Evolutionary conservation across 495 filamentous ascomycete species (phyloP), one percentile per base, ranked within the genome.

Genomic region (Sporormia fimetaria): DNA sequence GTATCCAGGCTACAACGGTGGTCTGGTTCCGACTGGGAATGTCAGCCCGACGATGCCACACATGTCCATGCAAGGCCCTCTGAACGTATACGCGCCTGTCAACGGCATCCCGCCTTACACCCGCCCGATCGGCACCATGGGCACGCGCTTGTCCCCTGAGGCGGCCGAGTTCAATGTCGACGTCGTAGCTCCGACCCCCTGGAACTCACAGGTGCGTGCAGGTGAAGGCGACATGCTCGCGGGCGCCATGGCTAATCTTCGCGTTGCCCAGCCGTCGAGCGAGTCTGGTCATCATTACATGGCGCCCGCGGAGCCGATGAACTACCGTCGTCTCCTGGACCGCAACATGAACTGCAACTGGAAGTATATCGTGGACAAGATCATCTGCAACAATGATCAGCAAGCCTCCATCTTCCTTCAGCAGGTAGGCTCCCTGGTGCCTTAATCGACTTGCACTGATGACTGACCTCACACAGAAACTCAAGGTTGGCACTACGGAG

Each of bases 281-380:
- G 44, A 53, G 17, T 40, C 44, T 10, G 33, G 45, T 23, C 21
- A 33, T 16, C 41, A 83, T 0, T 95, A 90, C 54, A 59, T 96
- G 16, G 78, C 85, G 6, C 78, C 88, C 0, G 78, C 79, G 15
- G 92, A 96, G 59, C 92, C 90, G n/a, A 70, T 95, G 30, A 98
- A 98, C 58, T 98, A 98, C 47, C 83, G 92, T 35, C 85, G 86
- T 33, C 73, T 98, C 6, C 78, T 96, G 24, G 90, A 98, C 57
- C 88, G 90, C 51, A 94, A 86, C 52, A 83, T 94, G 53, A 93
- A 80, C 42, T 95, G 87, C 68, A 90, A 96, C 63, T 98, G 92
- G 90, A 94, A 87, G 63, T 94, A 94, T 56, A 96, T 98, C 49
- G 88, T 98, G 25, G 92, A 96, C 63, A 98, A 96, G 68, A 98